Conservation (phyloP, 768 basidiomycete genomes). For the Suillus sp. region DNA sequence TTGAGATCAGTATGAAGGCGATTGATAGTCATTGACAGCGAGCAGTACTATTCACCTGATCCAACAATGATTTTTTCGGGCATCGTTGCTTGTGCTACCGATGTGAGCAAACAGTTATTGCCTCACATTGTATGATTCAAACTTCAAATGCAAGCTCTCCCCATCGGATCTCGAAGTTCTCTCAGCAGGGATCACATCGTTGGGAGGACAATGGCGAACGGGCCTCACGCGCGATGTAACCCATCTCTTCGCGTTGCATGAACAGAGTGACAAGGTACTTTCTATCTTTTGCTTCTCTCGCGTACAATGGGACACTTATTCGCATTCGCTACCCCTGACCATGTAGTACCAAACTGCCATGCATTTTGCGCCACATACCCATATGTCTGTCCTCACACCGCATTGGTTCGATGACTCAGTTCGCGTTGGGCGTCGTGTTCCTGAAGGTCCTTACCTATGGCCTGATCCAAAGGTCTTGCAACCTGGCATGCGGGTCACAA, state of each 20-base stretch:
- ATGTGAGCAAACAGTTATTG: slow-evolving; percentile 43
- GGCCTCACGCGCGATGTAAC: slow-evolving; percentile 85
- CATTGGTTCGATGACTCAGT: slow-evolving; percentile 91
- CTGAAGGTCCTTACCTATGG: slow-evolving; percentile 65
- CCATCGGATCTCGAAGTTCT: slow-evolving; percentile 71
- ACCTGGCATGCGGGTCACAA: slow-evolving; percentile 21
- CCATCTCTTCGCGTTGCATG: slow-evolving; percentile 71
- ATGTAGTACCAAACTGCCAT: slow-evolving; percentile 47
- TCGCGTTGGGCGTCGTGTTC: slow-evolving; percentile 54
- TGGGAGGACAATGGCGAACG: slow-evolving; percentile 81
- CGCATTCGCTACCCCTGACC: slow-evolving; percentile 4
- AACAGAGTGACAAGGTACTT: slow-evolving; percentile 52
- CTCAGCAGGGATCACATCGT: slow-evolving; percentile 65
- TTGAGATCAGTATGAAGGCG: slow-evolving; percentile 7
- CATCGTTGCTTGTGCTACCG: slow-evolving; percentile 69
- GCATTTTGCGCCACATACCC: slow-evolving; percentile 58
- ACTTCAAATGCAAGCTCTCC: slow-evolving; percentile 46
- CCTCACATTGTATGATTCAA: not conserved
- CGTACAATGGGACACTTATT: not conserved
- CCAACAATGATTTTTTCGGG: slow-evolving; percentile 83
- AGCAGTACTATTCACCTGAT: slow-evolving; percentile 73
- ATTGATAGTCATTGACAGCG: slow-evolving; percentile 31
- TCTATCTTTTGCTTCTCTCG: not conserved
- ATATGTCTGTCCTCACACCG: slow-evolving; percentile 74
- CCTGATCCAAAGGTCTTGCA: slow-evolving; percentile 64